Evolutionary conservation across 2,329 filamentous ascomycete genomes (phyloP), one percentile per base, ranked within the genome.

Genomic region (Tympanopsis confertula): DNA sequence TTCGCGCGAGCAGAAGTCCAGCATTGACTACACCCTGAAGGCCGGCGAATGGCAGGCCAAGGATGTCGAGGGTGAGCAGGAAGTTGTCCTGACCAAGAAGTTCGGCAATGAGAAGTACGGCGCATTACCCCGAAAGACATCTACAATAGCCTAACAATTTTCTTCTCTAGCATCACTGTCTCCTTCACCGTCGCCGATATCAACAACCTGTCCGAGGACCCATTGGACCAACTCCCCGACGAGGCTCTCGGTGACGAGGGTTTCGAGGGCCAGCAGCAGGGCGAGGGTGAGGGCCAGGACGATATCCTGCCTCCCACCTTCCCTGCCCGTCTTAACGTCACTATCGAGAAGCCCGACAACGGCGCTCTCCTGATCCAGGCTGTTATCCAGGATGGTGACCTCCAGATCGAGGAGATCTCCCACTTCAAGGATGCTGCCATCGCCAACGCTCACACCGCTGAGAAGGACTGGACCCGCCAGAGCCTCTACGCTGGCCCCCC

Each of bases 281-380:
- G 74, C 58, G 61, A 63, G 28, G 59, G 65, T 36, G 65, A 71
- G 13, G 72, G 69, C 3, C 63, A 62, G 17, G 61, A 65, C 13
- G 60, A 59, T 12, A 51, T 62, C 38, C 55, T 62, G 39, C 66
- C 72, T 41, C 61, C 71, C 28, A 71, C 75, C 42, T 86, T 89
- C 56, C 86, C 88, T 40, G 85, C 83, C 50, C 81, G 82, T 48
- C 71, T 95, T 45, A 86, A 82, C 62, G 78, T 98, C 51, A 79
- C 88, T 36, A 73, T 98, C 41, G 86, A 94, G 71, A 93, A 94
- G 69, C 71, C 82, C 42, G 75, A 74, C 62, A 82, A 85, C 19
- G 88, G 89, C 42, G 86, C 86, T 19, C 72, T 98, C 45, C 79
- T 83, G 61, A 78, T 98, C 50, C 86, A 94, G 59, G 83, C 87